A percentile compares a stretch with the other conserved stretches of the same genome.
phyloP scores from a whole-genome alignment of 805 yeast genomes.

The Danielia oregonensis region DNA sequence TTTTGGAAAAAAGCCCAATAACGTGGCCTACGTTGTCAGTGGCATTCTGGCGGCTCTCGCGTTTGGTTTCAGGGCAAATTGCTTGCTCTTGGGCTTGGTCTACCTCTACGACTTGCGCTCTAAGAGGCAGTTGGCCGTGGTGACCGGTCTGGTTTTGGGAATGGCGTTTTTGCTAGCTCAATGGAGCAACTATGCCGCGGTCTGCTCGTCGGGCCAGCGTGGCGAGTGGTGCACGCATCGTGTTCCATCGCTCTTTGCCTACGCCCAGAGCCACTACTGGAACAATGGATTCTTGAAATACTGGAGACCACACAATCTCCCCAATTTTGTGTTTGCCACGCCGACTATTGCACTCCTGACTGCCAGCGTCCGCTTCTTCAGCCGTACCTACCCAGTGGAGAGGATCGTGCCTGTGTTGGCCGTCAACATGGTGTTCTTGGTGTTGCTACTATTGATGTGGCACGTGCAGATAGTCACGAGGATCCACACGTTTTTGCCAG shows the following conservation, averaged over 20 bases:
- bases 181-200: constrained; percentile 48
- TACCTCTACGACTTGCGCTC: constrained; percentile 54
- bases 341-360: constrained; percentile 58
- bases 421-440: constrained; percentile 41
- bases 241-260: constrained; percentile 61
- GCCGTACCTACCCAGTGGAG: constrained; percentile 29
- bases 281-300: constrained; percentile 73
- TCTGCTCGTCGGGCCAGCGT: constrained; percentile 57
- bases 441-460: constrained; percentile 58
- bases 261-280: constrained; percentile 84
- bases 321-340: constrained; percentile 72
- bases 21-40: constrained; percentile 36
- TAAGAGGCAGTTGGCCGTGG: constrained; percentile 23
- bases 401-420: constrained; percentile 36
- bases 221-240: constrained; percentile 71
- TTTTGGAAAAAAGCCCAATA: constrained; percentile 5
- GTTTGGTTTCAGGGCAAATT: constrained; percentile 69
- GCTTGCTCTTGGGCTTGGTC: constrained; percentile 65
- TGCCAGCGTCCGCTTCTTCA: constrained; percentile 37
- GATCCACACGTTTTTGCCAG: constrained; percentile 71
- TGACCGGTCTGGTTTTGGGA: constrained; percentile 58
- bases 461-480: constrained; percentile 86
- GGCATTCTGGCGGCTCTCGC: constrained; percentile 56
- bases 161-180: constrained; percentile 44
- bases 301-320: constrained; percentile 79